These are phyloP conservation scores for Hexamita inflata DNA, from an alignment of 208 protist species.

Conservation along the genomic window DNA sequence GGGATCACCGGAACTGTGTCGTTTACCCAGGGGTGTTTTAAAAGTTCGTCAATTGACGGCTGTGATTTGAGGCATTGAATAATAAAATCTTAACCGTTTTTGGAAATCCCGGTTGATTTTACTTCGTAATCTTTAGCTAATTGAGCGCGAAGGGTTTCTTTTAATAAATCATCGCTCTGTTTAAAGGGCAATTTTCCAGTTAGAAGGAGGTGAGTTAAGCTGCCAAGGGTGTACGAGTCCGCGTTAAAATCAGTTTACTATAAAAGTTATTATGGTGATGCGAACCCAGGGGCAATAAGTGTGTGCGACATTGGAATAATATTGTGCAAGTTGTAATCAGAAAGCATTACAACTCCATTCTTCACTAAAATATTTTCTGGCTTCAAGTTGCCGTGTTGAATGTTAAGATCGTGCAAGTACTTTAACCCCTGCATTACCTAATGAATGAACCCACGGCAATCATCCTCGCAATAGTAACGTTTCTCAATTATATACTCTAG, in stretches of 20 bases:
- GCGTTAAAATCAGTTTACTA: background rate
- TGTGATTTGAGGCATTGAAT: background rate
- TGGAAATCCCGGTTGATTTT: background rate
- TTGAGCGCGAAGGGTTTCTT: background rate
- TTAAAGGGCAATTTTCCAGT: background rate
- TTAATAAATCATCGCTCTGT: background rate
- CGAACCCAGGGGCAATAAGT: background rate
- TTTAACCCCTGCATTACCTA: background rate
- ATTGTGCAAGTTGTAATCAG: background rate
- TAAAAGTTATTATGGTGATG: background rate
- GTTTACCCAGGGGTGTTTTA: background rate
- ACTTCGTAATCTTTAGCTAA: background rate
- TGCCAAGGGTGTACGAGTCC: background rate
- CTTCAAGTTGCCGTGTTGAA: background rate
- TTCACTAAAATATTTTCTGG: background rate
- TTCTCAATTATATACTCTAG: background rate
- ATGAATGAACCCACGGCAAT: background rate
- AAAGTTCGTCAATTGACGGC: background rate
- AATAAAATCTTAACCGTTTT: background rate
- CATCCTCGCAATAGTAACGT: background rate
- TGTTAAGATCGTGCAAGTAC: background rate
- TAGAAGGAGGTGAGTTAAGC: background rate
- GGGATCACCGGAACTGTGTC: background rate
- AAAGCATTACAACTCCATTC: background rate
- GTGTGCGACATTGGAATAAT: background rate